phyloP scores from a whole-genome alignment of 2,329 filamentous ascomycete genomes.

The Fusarium cyanostomum region DNA sequence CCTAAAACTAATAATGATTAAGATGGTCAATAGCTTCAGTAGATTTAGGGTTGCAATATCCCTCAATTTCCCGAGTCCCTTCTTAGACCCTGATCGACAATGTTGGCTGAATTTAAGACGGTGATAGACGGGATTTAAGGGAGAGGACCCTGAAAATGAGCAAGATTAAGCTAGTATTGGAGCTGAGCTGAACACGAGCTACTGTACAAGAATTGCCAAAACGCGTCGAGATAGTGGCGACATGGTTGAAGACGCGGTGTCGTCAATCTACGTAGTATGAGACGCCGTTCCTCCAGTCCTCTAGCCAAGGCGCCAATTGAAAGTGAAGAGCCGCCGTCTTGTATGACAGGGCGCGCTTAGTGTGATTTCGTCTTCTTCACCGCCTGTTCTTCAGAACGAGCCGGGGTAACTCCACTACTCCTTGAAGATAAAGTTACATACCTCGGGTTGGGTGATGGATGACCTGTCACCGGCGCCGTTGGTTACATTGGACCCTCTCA shows the following conservation, averaged over 20 bases:
- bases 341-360: slow-evolving; percentile 1
- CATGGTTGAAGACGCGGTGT: neutral
- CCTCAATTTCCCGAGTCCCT: neutral
- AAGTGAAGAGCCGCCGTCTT: neutral
- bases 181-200: too few relatives aligned
- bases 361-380: slow-evolving; percentile 1
- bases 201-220: too few relatives aligned
- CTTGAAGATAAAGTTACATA: neutral
- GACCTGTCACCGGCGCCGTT: neutral
- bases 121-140: neutral
- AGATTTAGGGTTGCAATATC: neutral
- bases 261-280: neutral
- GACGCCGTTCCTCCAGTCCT: neutral
- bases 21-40: neutral
- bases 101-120: slow-evolving; percentile 9
- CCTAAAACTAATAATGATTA: neutral
- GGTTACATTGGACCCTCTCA: neutral
- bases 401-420: neutral
- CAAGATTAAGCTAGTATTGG: too few relatives aligned
- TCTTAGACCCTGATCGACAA: neutral
- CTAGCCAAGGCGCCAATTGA: neutral
- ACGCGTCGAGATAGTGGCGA: too few relatives aligned
- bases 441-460: neutral
- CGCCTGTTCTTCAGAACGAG: neutral
- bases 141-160: slow-evolving; percentile 16